Conservation (phyloP, 805 yeast genomes). For the Wickerhamiella cacticola region DNA sequence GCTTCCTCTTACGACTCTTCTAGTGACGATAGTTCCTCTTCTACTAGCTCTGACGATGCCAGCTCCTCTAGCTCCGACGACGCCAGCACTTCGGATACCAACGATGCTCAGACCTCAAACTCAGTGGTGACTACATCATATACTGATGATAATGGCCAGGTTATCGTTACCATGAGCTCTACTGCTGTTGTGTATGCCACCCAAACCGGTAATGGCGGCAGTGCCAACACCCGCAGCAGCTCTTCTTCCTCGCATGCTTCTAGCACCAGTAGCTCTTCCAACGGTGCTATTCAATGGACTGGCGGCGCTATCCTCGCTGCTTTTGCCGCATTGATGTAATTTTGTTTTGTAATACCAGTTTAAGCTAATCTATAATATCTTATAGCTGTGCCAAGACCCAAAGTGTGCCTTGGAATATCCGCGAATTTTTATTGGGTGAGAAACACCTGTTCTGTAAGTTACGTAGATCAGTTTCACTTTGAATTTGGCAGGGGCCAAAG, state of each 20-base stretch:
- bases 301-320: not conserved
- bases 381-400: no score
- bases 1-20: not conserved
- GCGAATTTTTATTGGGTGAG: no score
- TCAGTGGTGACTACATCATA: not conserved
- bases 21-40: no score
- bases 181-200: not conserved
- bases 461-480: no score
- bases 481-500: no score
- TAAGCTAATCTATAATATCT: no score
- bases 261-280: not conserved
- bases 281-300: not conserved
- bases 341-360: no score
- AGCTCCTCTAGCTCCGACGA: not conserved
- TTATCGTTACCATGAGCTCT: not conserved
- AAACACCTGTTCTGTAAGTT: no score
- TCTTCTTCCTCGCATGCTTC: not conserved
- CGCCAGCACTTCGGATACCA: not conserved
- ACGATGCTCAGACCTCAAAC: not conserved
- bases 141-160: not conserved
- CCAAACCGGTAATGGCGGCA: no score
- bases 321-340: not conserved
- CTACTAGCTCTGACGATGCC: not conserved
- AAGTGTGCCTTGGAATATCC: no score
- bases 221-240: not conserved